These are phyloP conservation scores for Globisporangium recalcitrans DNA, from an alignment of 352 stramenopile species.

Conservation along the genomic window DNA sequence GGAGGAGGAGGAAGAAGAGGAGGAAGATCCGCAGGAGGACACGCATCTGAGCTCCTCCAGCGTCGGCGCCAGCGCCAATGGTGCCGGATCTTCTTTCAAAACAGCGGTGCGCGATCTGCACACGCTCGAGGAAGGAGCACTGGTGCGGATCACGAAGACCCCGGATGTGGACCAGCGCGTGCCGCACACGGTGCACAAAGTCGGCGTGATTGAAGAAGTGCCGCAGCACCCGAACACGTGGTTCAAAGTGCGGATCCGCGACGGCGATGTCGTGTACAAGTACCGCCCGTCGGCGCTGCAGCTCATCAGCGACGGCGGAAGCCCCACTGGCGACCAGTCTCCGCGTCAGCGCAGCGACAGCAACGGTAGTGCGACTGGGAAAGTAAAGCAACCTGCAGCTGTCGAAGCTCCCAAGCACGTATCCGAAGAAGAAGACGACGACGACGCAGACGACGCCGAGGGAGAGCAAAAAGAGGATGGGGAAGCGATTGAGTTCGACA, in stretches of 20 bases:
- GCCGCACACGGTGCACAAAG: conserved; percentile 72
- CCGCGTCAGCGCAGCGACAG: conserved; percentile 2
- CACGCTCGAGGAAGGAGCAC: conserved; percentile 48
- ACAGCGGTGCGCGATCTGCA: conserved; percentile 33
- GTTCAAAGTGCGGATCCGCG: conserved; percentile 80
- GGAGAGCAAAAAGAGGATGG: conserved; percentile 44
- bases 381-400: background rate
- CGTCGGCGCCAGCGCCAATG: background rate
- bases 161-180: conserved; percentile 80
- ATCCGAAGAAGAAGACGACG: conserved; percentile 21
- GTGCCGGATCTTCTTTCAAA: background rate
- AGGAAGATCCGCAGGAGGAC: conserved; percentile 20
- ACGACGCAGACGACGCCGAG: conserved; percentile 28
- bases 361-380: background rate
- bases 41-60: conserved; percentile 15
- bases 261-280: conserved; percentile 86
- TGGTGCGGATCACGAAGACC: conserved; percentile 68
- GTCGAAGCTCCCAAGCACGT: conserved; percentile 23
- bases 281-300: conserved; percentile 76
- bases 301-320: conserved; percentile 23
- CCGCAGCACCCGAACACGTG: conserved; percentile 84
- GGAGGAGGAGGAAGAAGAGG: conserved; percentile 32
- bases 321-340: conserved; percentile 2
- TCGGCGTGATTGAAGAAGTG: conserved; percentile 76
- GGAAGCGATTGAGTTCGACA: conserved; percentile 34